Conservation (phyloP, 176 grass and related monocot species). For the Triticum monococcum region DNA sequence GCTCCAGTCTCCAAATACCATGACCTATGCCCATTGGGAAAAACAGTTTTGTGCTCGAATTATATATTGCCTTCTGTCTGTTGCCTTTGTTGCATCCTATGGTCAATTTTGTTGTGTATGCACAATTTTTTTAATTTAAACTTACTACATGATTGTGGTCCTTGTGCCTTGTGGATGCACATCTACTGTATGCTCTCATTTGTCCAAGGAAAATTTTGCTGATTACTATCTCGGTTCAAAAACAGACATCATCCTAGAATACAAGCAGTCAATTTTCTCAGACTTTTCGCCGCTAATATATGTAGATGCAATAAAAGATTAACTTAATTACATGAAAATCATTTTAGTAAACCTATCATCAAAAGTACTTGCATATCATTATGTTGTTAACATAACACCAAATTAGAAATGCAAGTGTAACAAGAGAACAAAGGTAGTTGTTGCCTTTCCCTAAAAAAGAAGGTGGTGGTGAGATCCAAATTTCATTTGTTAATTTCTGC, state of each 20-base stretch:
- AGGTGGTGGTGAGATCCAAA: slow-evolving; percentile 3
- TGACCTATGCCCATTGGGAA: background rate
- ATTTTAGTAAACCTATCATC: slow-evolving; percentile 14
- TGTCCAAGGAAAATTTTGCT: slow-evolving; percentile 10
- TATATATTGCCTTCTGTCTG: background rate
- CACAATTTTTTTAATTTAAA: background rate
- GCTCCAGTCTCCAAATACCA: background rate
- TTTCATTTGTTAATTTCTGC: slow-evolving; percentile 8
- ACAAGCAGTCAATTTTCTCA: background rate
- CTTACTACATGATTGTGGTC: slow-evolving; percentile 3
- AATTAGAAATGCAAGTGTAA: background rate
- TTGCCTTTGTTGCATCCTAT: background rate
- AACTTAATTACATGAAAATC: background rate
- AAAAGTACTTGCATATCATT: background rate
- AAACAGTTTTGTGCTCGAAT: background rate
- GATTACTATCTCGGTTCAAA: background rate
- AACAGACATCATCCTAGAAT: background rate
- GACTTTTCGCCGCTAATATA: background rate
- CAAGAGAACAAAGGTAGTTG: background rate
- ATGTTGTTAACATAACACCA: background rate
- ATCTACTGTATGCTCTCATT: slow-evolving; percentile 25
- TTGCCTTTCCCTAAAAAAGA: background rate
- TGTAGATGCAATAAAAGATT: background rate
- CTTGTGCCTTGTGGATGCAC: background rate
- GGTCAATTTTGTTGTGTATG: background rate